Base-by-base conservation (phyloP, 2,329 filamentous ascomycete genomes). In the Sclerotinia minor region DNA sequence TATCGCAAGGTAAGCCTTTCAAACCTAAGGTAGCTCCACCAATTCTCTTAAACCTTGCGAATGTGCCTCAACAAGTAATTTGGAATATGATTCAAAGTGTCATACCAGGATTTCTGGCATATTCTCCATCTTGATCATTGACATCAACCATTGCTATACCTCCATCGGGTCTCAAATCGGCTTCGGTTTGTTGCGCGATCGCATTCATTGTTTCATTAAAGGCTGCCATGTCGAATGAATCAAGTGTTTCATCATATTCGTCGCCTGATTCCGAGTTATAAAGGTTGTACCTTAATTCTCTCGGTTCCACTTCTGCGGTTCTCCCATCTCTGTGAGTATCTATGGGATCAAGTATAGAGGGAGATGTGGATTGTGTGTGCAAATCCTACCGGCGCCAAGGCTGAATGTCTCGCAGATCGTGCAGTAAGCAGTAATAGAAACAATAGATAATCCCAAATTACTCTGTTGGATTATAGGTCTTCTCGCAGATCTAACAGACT, bases 1-100 rank as follows among this genome's bases (percentile, higher is more conserved):
- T 45, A 45, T 60, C 57, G 26, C 57, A 60, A 19, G 57, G 57
- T 21, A 60, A 60, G 8, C 57, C 57, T 44, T 59, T 26, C 13
- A 60, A 9, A 47, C 26, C 26, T 8, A 60, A 44, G 17, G 57
- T 6, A 13, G 21, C 57, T 11, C 24, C 21, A 60, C 38, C 17
- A 47, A 29, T n/a, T 38, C 38, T 17, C 38, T 24, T 15, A 60
- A 44, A 19, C 35, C 21, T n/a, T 60, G 8, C 11, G 57, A 60
- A 60, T 60, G 24, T n/a, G 35, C 57, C 11, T 45, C n/a, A 4
- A 21, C 38, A 2, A 60, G 41, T 47, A 17, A 21, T 21, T 26
- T 32, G 21, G 41, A 38, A 44, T 47, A 60, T 15, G 19, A 6
- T 17, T 47, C 57, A 60, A 60, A 24, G 57, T 60, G 21, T 58